Evolutionary conservation across 1,284 basidiomycete species (phyloP).

Genomic region (Ceratobasidium theobromae): DNA sequence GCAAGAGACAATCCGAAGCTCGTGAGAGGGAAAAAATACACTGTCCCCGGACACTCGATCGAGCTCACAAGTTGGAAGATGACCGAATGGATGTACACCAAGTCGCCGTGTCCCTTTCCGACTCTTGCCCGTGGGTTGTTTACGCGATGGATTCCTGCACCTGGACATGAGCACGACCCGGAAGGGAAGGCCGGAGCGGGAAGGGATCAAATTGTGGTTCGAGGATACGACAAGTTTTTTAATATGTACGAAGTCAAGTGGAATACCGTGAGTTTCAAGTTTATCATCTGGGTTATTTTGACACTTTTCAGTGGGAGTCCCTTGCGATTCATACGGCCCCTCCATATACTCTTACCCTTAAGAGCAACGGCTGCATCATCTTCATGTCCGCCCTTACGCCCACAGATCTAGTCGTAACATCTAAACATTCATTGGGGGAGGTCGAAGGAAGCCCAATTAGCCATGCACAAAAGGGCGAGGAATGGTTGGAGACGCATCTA

Average conservation of each 20-base stretch:
- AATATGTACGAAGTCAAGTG: slow-evolving; percentile 95
- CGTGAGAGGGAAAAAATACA: slow-evolving; percentile 58
- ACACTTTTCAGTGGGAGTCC: slow-evolving; percentile 68
- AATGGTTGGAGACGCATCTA: slow-evolving; percentile 82
- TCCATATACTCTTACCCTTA: slow-evolving; percentile 89
- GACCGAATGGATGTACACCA: slow-evolving; percentile 92
- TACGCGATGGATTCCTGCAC: slow-evolving; percentile 52
- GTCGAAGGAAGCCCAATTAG: slow-evolving; percentile 47
- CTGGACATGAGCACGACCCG: slow-evolving; percentile 37
- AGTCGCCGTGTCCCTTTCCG: slow-evolving; percentile 85
- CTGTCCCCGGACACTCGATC: slow-evolving; percentile 56
- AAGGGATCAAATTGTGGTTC: slow-evolving; percentile 73
- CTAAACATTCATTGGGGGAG: slow-evolving; percentile 85
- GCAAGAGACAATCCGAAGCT: slow-evolving; percentile 60
- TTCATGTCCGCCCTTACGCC: slow-evolving; percentile 88
- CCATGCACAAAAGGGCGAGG: slow-evolving; percentile 78
- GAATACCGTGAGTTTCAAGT: slow-evolving; percentile 70
- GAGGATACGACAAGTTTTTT: slow-evolving; percentile 99
- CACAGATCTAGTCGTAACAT: slow-evolving; percentile 78
- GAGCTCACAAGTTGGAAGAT: slow-evolving; percentile 87
- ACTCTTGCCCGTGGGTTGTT: slow-evolving; percentile 89
- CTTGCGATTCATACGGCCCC: slow-evolving; percentile 70
- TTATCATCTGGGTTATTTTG: not conserved
- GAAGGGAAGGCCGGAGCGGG: slow-evolving; percentile 40
- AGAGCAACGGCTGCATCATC: slow-evolving; percentile 98